These are phyloP conservation scores for Conringia planisiliqua DNA, from an alignment of 345 rosid species.

Conservation along the genomic window DNA sequence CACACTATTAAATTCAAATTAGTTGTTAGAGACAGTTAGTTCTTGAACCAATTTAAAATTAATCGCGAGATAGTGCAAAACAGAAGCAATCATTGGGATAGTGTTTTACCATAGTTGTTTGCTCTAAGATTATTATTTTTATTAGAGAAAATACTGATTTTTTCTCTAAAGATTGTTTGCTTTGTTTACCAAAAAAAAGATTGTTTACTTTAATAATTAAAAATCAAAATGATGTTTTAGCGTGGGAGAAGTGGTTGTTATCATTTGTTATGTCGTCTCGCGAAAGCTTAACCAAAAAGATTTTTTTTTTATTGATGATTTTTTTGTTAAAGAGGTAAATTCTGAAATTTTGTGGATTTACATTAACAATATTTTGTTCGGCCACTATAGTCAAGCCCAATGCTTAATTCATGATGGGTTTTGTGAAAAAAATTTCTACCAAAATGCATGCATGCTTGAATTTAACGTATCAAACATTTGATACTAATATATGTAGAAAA, in stretches of 20 bases:
- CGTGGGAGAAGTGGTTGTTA: slow-evolving; percentile 18
- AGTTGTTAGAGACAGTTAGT: slow-evolving; percentile 4
- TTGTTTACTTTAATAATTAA: slow-evolving; percentile 21
- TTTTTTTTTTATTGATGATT: not conserved
- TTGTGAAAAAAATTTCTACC: not conserved
- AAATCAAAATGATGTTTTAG: slow-evolving; percentile 21
- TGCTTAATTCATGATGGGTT: not conserved
- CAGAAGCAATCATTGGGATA: not conserved
- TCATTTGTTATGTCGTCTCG: slow-evolving; percentile 17
- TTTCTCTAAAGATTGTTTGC: slow-evolving; percentile 6
- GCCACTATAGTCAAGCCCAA: not conserved
- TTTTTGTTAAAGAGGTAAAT: not conserved
- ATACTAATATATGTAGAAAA: not conserved
- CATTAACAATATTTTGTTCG: not conserved
- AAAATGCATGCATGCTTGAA: not conserved
- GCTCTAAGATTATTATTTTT: not conserved
- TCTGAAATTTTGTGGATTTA: not conserved
- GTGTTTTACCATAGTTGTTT: not conserved
- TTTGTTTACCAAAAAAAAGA: too few species aligned
- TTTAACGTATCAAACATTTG: not conserved
- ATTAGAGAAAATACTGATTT: slow-evolving; percentile 12
- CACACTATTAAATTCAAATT: not conserved
- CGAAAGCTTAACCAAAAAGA: not conserved
- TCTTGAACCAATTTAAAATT: not conserved
- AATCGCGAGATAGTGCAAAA: not conserved